A percentile compares a stretch with the other conserved stretches of the same genome.
These are phyloP conservation scores for Candolleomyces aberdarensis DNA, from an alignment of 768 basidiomycete species.

Conservation along the genomic window DNA sequence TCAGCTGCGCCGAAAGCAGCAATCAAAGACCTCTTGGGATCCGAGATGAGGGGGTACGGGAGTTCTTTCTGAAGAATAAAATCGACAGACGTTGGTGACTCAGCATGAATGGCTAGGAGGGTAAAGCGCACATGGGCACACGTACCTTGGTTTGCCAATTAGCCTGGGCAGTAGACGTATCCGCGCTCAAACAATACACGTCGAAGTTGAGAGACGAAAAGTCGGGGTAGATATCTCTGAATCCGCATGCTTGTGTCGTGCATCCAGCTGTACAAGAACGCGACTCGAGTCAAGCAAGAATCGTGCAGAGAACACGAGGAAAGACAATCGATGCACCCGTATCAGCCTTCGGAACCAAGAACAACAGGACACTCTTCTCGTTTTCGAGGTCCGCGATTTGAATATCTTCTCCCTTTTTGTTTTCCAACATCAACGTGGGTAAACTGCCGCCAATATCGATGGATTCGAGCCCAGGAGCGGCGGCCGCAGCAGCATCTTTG, in stretches of 20 bases:
- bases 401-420: slow-evolving; percentile 81
- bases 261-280: slow-evolving; percentile 60
- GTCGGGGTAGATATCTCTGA: slow-evolving; percentile 83
- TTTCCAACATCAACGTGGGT: slow-evolving; percentile 73
- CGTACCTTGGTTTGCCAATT: slow-evolving; percentile 87
- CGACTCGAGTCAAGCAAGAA: not conserved
- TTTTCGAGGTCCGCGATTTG: slow-evolving; percentile 59
- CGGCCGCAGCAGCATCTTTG: slow-evolving; percentile 19
- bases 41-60: slow-evolving; percentile 84
- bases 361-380: slow-evolving; percentile 77
- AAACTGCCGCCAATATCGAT: slow-evolving; percentile 75
- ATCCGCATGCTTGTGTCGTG: slow-evolving; percentile 90
- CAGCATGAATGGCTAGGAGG: not conserved
- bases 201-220: slow-evolving; percentile 62
- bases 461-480: slow-evolving; percentile 22
- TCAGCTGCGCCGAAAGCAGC: slow-evolving; percentile 76
- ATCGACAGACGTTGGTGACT: too few species aligned
- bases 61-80: slow-evolving; percentile 62
- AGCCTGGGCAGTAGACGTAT: slow-evolving; percentile 66
- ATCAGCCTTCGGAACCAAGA: slow-evolving; percentile 82
- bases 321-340: slow-evolving; percentile 52
- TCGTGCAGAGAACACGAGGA: not conserved
- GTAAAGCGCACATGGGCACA: not conserved
- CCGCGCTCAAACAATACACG: slow-evolving; percentile 84
- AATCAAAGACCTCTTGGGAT: slow-evolving; percentile 80